These are phyloP conservation scores for Phytophthora sojae DNA, from an alignment of 352 stramenopile genomes.

Conservation along the genomic window DNA sequence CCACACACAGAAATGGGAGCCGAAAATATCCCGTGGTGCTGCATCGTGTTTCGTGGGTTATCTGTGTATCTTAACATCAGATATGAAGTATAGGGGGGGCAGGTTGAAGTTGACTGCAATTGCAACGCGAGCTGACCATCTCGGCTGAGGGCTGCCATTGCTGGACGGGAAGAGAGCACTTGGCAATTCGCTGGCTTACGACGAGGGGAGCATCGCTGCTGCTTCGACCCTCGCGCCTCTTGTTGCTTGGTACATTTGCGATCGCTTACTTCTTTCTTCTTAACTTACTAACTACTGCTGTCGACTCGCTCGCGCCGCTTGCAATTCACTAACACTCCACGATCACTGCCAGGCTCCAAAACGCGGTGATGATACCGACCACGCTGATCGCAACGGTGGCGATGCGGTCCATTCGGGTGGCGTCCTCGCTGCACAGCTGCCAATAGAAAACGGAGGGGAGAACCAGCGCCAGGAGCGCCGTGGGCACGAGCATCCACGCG, in stretches of 20 bases:
- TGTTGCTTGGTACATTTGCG: slow-evolving; percentile 7
- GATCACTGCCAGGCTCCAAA: slow-evolving; percentile 61
- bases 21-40: slow-evolving; percentile 17
- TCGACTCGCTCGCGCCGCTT: neutral
- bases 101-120: slow-evolving; percentile 14
- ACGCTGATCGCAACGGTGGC: slow-evolving; percentile 51
- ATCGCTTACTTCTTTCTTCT: slow-evolving; percentile 11
- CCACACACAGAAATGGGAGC: slow-evolving; percentile 9
- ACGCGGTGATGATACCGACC: slow-evolving; percentile 57
- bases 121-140: no score
- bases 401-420: slow-evolving; percentile 48
- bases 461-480: slow-evolving; percentile 64
- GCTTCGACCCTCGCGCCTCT: neutral
- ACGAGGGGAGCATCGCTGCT: neutral
- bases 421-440: slow-evolving; percentile 73
- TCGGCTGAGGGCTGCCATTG: no score
- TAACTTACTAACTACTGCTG: slow-evolving; percentile 22
- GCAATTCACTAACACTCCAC: slow-evolving; percentile 38
- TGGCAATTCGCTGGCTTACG: slow-evolving; percentile 1
- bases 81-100: slow-evolving; percentile 12
- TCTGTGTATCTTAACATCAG: neutral
- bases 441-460: slow-evolving; percentile 78
- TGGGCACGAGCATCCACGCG: slow-evolving; percentile 68
- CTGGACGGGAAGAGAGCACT: neutral
- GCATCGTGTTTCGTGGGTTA: neutral